These are phyloP conservation scores for Friedmanniomyces endolithicus DNA, from an alignment of 495 filamentous ascomycete species.

Conservation along the genomic window DNA sequence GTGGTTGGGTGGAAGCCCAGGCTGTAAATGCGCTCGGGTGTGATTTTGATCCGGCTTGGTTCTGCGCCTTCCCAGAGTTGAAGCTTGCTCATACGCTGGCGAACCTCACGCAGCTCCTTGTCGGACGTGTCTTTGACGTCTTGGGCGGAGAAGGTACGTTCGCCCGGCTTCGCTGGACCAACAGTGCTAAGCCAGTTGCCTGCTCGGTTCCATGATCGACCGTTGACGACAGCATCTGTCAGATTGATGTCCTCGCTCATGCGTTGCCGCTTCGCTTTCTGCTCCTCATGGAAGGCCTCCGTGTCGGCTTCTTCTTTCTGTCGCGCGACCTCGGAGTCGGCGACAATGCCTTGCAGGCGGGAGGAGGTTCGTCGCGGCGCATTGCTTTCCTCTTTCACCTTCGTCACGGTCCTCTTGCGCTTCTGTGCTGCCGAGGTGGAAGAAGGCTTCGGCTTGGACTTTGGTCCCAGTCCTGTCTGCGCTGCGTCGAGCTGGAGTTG, in stretches of 20 bases:
- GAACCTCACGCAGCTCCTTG: constrained; percentile 58
- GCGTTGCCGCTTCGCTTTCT: constrained; percentile 56
- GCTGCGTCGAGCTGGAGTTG: constrained; percentile 36
- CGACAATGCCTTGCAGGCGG: constrained; percentile 50
- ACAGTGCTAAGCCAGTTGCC: constrained; percentile 45
- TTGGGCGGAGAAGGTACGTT: constrained; percentile 66
- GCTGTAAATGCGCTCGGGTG: constrained; percentile 76
- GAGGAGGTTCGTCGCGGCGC: constrained; percentile 53
- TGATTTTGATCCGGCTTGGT: constrained; percentile 81
- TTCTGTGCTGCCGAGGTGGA: constrained; percentile 26
- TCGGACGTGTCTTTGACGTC: constrained; percentile 74
- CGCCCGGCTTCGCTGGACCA: constrained; percentile 58
- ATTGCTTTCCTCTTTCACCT: constrained; percentile 32
- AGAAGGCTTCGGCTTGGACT: constrained; percentile 23
- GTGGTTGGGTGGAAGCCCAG: constrained; percentile 79
- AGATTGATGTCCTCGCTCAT: constrained; percentile 59
- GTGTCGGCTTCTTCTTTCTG: constrained; percentile 67
- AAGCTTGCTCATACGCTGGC: constrained; percentile 69
- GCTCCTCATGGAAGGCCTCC: constrained; percentile 46
- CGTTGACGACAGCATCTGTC: constrained; percentile 67
- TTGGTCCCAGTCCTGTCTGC: constrained; percentile 43
- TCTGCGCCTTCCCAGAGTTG: constrained; percentile 70
- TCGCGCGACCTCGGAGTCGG: constrained; percentile 63
- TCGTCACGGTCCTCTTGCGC: constrained; percentile 40
- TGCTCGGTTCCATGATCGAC: constrained; percentile 45